These are phyloP conservation scores for Fusarium caatingaense DNA, from an alignment of 2,329 filamentous ascomycete genomes.

Conservation along the genomic window DNA sequence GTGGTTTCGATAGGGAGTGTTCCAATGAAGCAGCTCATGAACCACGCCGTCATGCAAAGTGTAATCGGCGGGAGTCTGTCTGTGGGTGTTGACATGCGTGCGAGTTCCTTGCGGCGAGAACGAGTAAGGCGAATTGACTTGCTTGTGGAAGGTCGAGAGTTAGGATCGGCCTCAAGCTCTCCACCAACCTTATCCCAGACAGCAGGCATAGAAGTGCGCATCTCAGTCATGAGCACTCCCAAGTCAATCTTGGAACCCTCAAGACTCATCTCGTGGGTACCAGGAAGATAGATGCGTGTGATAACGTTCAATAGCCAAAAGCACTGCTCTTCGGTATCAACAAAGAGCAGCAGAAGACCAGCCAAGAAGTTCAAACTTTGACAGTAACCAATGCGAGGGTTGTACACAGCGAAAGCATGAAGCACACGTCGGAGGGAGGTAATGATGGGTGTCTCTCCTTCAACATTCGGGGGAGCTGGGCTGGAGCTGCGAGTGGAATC, in stretches of 20 bases:
- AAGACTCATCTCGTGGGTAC: constrained; percentile 89
- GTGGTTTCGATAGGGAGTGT: constrained; percentile 92
- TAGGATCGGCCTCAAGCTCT: constrained; percentile 70
- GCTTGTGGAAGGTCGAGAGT: constrained; percentile 52
- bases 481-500: constrained; percentile 51
- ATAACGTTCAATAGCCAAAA: constrained; percentile 96
- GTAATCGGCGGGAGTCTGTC: constrained; percentile 86
- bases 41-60: constrained; percentile 94
- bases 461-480: constrained; percentile 49
- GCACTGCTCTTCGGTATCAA: constrained; percentile 86
- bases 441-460: constrained; percentile 80
- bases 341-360: constrained; percentile 87
- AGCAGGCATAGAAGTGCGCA: constrained; percentile 83
- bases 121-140: constrained; percentile 53
- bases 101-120: constrained; percentile 54
- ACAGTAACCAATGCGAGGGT: constrained; percentile 92
- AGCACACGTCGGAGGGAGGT: constrained; percentile 85
- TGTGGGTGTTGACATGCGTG: constrained; percentile 52
- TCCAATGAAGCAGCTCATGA: constrained; percentile 97
- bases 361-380: constrained; percentile 96
- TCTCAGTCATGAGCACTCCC: constrained; percentile 88
- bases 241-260: constrained; percentile 95
- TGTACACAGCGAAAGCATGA: constrained; percentile 90
- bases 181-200: constrained; percentile 91
- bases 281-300: constrained; percentile 86